Evolutionary conservation across 305 asterid genomes (phyloP).

Genomic region (Lippia alba): DNA sequence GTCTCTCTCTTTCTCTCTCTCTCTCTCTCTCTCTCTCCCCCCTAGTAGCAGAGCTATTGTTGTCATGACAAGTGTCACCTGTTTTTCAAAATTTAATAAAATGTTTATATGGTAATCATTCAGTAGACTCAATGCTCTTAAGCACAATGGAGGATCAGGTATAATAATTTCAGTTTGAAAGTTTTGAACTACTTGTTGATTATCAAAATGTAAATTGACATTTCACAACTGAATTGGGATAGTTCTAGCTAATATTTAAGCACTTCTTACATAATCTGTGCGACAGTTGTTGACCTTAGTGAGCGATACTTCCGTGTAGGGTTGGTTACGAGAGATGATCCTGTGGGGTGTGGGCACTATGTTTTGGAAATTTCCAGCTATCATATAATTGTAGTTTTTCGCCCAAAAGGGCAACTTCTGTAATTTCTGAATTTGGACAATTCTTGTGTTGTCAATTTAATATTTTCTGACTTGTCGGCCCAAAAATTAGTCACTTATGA

Average conservation of each 20-base stretch:
- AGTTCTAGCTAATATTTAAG: not conserved
- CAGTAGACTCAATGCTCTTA: too few species aligned
- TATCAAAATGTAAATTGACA: too few species aligned
- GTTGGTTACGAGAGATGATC: not conserved
- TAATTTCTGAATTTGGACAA: not conserved
- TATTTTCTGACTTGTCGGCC: not conserved
- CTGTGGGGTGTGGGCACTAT: not conserved
- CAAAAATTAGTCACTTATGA: not conserved
- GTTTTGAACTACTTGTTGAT: too few species aligned
- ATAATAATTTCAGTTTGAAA: too few species aligned
- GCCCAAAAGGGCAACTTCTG: not conserved
- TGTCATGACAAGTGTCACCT: too few species aligned
- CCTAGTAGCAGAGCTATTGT: too few species aligned
- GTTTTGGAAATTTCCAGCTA: not conserved
- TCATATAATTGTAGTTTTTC: not conserved
- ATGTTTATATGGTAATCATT: too few species aligned
- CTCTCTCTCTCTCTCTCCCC: too few species aligned
- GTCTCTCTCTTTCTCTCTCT: too few species aligned
- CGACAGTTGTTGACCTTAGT: not conserved
- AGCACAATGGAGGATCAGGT: too few species aligned
- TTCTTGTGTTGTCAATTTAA: not conserved
- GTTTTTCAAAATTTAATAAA: too few species aligned
- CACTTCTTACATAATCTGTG: not conserved
- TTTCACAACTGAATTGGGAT: too few species aligned
- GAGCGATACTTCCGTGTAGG: not conserved